Evolutionary conservation across 1,284 basidiomycete genomes (phyloP).

Genomic region (Exobasidium cylindrosporum): DNA sequence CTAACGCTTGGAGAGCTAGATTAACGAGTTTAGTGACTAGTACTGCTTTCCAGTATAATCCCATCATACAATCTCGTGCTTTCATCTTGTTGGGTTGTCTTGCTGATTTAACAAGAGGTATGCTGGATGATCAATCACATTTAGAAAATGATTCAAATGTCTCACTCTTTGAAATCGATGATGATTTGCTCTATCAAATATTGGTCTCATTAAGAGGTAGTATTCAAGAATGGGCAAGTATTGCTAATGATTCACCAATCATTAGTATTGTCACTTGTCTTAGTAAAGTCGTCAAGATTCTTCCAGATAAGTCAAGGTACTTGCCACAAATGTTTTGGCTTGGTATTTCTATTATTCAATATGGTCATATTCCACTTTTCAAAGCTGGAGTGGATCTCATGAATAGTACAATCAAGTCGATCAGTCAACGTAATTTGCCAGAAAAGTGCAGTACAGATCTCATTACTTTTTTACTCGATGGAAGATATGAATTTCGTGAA

Average conservation of each 20-base stretch:
- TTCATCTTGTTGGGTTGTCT: constrained; percentile 80
- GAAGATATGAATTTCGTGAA: constrained; percentile 44
- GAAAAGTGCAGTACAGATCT: constrained; percentile 32
- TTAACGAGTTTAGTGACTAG: constrained; percentile 91
- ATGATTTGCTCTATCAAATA: constrained; percentile 84
- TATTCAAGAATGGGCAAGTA: constrained; percentile 47
- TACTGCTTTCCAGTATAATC: constrained; percentile 87
- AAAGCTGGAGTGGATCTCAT: constrained; percentile 44
- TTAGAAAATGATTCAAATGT: background rate
- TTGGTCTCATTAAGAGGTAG: constrained; percentile 65
- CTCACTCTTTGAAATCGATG: constrained; percentile 61
- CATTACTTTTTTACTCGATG: constrained; percentile 37
- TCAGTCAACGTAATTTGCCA: constrained; percentile 36
- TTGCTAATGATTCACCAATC: constrained; percentile 44
- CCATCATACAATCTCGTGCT: constrained; percentile 81
- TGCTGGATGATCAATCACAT: background rate
- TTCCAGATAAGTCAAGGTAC: constrained; percentile 41
- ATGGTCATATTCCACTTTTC: constrained; percentile 46
- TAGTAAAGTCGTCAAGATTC: constrained; percentile 47
- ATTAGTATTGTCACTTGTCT: constrained; percentile 51
- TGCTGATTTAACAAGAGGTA: constrained; percentile 59
- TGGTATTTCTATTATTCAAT: constrained; percentile 45
- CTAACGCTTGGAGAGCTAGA: constrained; percentile 86
- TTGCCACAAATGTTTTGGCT: constrained; percentile 52
- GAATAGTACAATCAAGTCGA: constrained; percentile 33